phyloP scores from a whole-genome alignment of 2,329 filamentous ascomycete genomes.

The Nemania sp. region DNA sequence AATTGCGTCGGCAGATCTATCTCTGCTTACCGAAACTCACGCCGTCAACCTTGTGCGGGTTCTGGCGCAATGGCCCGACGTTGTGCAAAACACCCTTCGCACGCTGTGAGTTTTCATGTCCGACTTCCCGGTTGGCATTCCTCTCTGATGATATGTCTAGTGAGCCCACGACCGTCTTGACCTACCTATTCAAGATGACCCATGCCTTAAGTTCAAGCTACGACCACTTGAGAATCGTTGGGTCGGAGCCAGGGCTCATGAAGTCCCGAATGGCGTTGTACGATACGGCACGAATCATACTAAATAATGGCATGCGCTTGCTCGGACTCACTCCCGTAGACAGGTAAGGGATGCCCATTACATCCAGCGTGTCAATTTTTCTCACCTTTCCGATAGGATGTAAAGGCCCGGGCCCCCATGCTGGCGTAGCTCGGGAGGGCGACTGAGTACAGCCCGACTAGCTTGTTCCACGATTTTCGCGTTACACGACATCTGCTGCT shows the following conservation, averaged over 20 bases:
- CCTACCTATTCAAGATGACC: conserved; percentile 70
- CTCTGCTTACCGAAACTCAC: conserved; percentile 64
- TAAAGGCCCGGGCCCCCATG: conserved; percentile 8
- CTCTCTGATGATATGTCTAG: conserved; percentile 15
- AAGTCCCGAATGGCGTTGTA: conserved; percentile 78
- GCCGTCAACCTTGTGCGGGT: conserved; percentile 66
- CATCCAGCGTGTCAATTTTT: not conserved
- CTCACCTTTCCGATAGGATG: conserved; percentile 25
- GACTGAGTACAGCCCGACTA: not conserved
- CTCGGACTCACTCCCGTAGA: conserved; percentile 80
- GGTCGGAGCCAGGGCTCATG: conserved; percentile 73
- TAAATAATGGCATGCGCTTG: conserved; percentile 82
- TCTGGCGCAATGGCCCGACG: conserved; percentile 84
- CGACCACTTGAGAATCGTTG: conserved; percentile 81
- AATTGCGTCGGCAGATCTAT: conserved; percentile 56
- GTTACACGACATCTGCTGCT: too few relatives aligned
- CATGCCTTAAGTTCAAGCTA: conserved; percentile 81
- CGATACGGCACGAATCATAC: conserved; percentile 72
- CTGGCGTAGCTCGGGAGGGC: too few relatives aligned
- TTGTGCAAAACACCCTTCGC: conserved; percentile 81
- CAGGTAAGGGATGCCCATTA: conserved; percentile 43
- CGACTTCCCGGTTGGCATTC: not conserved
- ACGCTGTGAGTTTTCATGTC: conserved; percentile 54
- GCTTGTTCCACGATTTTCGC: too few relatives aligned
- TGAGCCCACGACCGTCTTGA: conserved; percentile 71